Conservation (phyloP, 169 alveolate species). For the Babesia sp. region DNA sequence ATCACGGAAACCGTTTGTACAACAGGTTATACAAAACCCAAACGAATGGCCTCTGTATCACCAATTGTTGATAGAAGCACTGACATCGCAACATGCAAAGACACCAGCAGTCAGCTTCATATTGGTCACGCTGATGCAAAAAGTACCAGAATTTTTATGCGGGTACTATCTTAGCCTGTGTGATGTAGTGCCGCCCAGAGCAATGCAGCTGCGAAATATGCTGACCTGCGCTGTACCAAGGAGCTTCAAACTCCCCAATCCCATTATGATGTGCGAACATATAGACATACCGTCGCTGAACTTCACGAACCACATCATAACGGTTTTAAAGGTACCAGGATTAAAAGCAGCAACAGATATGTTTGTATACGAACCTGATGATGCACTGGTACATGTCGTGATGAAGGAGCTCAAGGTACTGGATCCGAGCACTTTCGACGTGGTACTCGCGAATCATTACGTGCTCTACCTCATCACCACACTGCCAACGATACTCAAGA, state of each 20-base stretch:
- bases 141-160: constrained; percentile 95
- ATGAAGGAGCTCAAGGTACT: constrained; percentile 44
- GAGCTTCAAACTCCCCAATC: constrained; percentile 90
- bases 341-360: constrained; percentile 59
- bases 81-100: constrained; percentile 69
- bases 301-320: constrained; percentile 64
- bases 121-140: constrained; percentile 89
- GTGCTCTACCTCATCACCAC: constrained; percentile 74
- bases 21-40: constrained; percentile 81
- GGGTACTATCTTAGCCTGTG: constrained; percentile 90
- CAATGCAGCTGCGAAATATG: constrained; percentile 91
- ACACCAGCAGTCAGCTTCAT: constrained; percentile 76
- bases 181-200: constrained; percentile 88
- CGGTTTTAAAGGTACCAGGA: constrained; percentile 35
- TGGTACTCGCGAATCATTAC: constrained; percentile 48
- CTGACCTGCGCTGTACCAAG: constrained; percentile 94
- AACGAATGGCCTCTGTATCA: constrained; percentile 80
- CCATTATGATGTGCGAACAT: constrained; percentile 85
- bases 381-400: constrained; percentile 32
- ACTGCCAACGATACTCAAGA: constrained; percentile 51
- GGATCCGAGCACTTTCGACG: constrained; percentile 48
- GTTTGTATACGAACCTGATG: constrained; percentile 52
- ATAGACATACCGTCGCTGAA: constrained; percentile 88
- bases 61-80: constrained; percentile 72
- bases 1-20: constrained; percentile 86